Percentiles rank a stretch among this genome's conserved stretches.
Conservation (phyloP, 495 filamentous ascomycete genomes). For the Aspergillus cavernicola region DNA sequence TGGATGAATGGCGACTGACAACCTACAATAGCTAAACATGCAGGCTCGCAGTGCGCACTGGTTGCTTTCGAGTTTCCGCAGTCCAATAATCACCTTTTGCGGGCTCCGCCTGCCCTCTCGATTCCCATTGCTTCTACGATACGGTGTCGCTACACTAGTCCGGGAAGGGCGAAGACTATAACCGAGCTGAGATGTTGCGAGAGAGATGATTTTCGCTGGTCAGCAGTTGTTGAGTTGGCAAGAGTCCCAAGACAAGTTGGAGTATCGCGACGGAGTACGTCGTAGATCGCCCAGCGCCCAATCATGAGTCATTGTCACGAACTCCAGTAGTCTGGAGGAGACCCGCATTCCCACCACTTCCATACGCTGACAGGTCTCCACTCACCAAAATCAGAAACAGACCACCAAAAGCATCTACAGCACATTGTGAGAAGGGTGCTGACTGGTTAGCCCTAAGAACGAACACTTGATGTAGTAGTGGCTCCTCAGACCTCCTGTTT, state of each 20-base stretch:
- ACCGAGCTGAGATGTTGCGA: background rate
- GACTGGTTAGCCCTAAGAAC: no score
- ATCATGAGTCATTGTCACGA: background rate
- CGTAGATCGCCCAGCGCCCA: background rate
- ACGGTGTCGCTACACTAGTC: background rate
- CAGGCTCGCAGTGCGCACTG: no score
- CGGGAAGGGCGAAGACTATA: background rate
- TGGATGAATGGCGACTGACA: no score
- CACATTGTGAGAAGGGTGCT: no score
- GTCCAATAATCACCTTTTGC: background rate
- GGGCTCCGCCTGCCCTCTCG: background rate
- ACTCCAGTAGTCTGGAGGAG: slow-evolving; percentile 5
- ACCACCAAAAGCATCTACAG: no score
- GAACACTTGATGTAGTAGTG: background rate
- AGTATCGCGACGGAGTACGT: background rate
- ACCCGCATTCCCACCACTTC: slow-evolving; percentile 6
- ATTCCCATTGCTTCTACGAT: background rate
- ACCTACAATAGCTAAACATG: no score
- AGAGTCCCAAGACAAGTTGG: background rate
- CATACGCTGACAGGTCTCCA: slow-evolving; percentile 4
- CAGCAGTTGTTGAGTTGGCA: slow-evolving; percentile 1
- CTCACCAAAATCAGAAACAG: background rate
- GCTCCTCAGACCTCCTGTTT: background rate
- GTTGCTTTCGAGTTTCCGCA: background rate
- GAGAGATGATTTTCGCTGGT: background rate